These are phyloP conservation scores for Arthroderma sp. DNA, from an alignment of 2,329 filamentous ascomycete genomes.

Conservation along the genomic window DNA sequence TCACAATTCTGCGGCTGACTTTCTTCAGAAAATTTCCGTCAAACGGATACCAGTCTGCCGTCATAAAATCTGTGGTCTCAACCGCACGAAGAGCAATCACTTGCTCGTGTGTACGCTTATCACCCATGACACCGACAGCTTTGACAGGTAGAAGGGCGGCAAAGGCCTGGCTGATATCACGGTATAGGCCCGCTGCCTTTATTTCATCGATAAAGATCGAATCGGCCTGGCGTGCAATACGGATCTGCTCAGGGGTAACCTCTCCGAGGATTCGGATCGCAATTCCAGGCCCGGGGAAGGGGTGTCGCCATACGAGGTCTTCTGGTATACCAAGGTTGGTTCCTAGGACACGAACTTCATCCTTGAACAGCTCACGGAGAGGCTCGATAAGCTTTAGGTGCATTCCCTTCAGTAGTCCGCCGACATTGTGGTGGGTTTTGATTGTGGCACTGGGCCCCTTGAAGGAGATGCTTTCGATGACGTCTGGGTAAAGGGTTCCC, in stretches of 20 bases:
- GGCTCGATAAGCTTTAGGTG: constrained; percentile 48
- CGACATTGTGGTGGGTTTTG: constrained; percentile 58
- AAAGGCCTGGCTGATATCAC: constrained; percentile 56
- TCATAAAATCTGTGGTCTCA: constrained; percentile 60
- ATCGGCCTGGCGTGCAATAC: constrained; percentile 47
- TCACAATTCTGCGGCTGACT: constrained; percentile 57
- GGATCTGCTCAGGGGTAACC: constrained; percentile 61
- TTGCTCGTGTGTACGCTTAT: constrained; percentile 54
- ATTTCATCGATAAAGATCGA: constrained; percentile 39
- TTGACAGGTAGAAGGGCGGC: constrained; percentile 55
- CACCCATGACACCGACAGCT: constrained; percentile 48
- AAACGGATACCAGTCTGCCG: constrained; percentile 57
- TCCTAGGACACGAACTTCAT: constrained; percentile 59
- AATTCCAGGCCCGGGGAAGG: constrained; percentile 62
- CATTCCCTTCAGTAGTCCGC: constrained; percentile 53
- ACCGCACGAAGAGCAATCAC: constrained; percentile 51
- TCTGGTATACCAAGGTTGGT: constrained; percentile 57
- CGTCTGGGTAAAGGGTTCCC: constrained; percentile 66
- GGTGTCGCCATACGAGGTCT: constrained; percentile 66
- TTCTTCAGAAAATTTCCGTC: constrained; percentile 51
- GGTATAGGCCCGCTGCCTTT: constrained; percentile 34
- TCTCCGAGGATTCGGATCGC: constrained; percentile 69
- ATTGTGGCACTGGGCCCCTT: constrained; percentile 60
- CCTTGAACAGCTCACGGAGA: constrained; percentile 65
- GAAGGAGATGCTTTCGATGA: constrained; percentile 60